phyloP scores from a whole-genome alignment of 768 basidiomycete genomes.

The Collybiopsis luxurians region DNA sequence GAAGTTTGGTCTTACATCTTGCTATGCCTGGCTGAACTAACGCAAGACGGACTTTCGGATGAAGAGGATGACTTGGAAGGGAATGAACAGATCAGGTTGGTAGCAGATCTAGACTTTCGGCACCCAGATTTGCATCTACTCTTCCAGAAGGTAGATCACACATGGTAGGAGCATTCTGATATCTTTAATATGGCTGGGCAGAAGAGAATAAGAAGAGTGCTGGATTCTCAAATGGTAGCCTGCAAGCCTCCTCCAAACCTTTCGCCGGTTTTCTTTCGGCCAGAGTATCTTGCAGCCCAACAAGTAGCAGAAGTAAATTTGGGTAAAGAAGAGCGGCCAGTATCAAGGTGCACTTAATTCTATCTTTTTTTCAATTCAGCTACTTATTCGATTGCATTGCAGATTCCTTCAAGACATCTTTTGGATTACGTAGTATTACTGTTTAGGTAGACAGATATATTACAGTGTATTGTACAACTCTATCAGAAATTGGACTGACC shows the following conservation, averaged over 20 bases:
- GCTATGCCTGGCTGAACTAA: background rate
- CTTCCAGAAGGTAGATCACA: background rate
- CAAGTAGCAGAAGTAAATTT: too few relatives aligned
- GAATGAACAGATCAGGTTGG: background rate
- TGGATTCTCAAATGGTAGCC: too few relatives aligned
- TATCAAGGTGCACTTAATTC: too few relatives aligned
- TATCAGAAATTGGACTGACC: too few relatives aligned
- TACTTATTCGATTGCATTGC: too few relatives aligned
- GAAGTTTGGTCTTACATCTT: background rate
- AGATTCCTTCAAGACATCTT: too few relatives aligned
- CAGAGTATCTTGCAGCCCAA: background rate
- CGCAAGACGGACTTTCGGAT: background rate
- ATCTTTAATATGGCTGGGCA: background rate
- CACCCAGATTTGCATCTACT: background rate
- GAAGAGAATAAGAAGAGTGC: background rate
- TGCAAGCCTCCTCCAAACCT: background rate
- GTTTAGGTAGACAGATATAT: too few relatives aligned
- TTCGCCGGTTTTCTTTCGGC: background rate
- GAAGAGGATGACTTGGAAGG: background rate
- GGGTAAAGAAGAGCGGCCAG: too few relatives aligned
- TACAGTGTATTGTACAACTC: too few relatives aligned
- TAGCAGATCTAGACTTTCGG: background rate
- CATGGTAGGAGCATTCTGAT: background rate
- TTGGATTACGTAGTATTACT: too few relatives aligned
- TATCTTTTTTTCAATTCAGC: too few relatives aligned